phyloP scores from a whole-genome alignment of 2,329 filamentous ascomycete genomes.

The Dendryphion nanum region DNA sequence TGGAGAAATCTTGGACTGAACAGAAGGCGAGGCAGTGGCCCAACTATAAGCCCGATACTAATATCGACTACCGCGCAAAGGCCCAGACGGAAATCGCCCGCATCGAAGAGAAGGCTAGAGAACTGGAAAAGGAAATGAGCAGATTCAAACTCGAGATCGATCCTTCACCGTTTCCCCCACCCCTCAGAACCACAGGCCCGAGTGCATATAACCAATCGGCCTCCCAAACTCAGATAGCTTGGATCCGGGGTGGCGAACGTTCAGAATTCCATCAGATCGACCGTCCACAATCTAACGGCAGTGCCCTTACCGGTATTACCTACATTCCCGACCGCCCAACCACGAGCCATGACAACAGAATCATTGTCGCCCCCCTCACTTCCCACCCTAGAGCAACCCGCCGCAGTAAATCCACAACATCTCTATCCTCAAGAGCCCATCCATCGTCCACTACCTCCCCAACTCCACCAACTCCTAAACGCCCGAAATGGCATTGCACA shows the following conservation, averaged over 20 bases:
- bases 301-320: constrained; percentile 5
- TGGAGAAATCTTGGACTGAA: constrained; percentile 17
- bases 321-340: constrained; percentile 10
- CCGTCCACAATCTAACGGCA: constrained; percentile 15
- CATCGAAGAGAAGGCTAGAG: constrained; percentile 18
- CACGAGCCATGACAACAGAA: constrained; percentile 7
- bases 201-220: constrained; percentile 20
- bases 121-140: constrained; percentile 13
- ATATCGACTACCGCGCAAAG: constrained; percentile 13
- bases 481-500: constrained; percentile 22
- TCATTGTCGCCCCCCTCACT: constrained; percentile 1
- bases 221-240: constrained; percentile 20
- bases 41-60: constrained; percentile 9
- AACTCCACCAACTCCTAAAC: no score
- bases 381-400: constrained; percentile 1
- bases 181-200: constrained; percentile 15
- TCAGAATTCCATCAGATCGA: constrained; percentile 9
- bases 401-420: constrained; percentile 15
- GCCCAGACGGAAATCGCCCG: constrained; percentile 16
- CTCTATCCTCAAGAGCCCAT: constrained; percentile 11
- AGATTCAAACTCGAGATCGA: constrained; percentile 11
- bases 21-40: constrained; percentile 14
- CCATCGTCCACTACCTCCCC: no score
- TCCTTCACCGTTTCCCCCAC: constrained; percentile 1
- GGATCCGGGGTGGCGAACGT: constrained; percentile 18